phyloP scores from a whole-genome alignment of 768 basidiomycete genomes.

The Leccinum ochraceum region DNA sequence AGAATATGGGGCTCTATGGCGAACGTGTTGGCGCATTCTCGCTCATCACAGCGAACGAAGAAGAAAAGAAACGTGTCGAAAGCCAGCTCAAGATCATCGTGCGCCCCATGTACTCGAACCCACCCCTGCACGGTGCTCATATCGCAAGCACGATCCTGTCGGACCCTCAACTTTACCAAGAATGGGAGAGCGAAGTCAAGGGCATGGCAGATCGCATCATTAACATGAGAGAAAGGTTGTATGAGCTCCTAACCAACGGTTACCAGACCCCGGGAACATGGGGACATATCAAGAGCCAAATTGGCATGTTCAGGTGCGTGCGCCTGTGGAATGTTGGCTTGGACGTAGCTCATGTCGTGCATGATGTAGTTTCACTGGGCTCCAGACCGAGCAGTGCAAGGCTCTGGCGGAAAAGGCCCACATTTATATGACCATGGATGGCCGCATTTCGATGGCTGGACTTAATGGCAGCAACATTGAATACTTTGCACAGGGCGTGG shows the following conservation, averaged over 20 bases:
- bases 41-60: conserved; percentile 63
- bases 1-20: conserved; percentile 99
- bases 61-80: conserved; percentile 84
- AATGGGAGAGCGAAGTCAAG: conserved; percentile 93
- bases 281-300: conserved; percentile 93
- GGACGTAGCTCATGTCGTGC: conserved; percentile 3
- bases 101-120: conserved; percentile 98
- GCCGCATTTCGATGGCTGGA: conserved; percentile 93
- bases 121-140: conserved; percentile 86
- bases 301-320: conserved; percentile 94
- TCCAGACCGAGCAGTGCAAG: conserved; percentile 77
- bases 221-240: conserved; percentile 85
- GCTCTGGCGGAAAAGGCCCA: conserved; percentile 85
- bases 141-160: conserved; percentile 85
- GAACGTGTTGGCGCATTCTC: conserved; percentile 99
- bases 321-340: not conserved
- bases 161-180: conserved; percentile 67
- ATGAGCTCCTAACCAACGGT: conserved; percentile 71
- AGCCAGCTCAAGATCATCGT: conserved; percentile 95
- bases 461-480: conserved; percentile 82
- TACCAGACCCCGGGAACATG: conserved; percentile 92
- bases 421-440: conserved; percentile 92
- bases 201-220: conserved; percentile 96
- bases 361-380: conserved; percentile 74
- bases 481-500: conserved; percentile 87